Percentiles rank a stretch among this genome's conserved stretches.
Conservation (phyloP, 495 filamentous ascomycete species). For the Pyronema omphalodes region DNA sequence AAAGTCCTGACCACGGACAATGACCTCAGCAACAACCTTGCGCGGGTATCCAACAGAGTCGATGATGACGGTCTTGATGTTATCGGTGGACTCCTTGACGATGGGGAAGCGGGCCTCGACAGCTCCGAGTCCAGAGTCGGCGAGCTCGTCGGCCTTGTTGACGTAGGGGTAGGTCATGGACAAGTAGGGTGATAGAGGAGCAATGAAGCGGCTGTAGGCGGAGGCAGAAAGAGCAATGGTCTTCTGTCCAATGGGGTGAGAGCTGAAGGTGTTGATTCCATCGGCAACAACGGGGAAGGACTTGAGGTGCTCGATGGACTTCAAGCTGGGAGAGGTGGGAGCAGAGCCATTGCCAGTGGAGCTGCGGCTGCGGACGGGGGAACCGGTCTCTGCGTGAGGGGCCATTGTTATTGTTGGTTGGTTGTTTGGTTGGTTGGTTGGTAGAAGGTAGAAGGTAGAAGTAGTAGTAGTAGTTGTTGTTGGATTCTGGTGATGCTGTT, state of each 20-base stretch:
- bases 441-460: no score
- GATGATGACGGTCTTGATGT: slow-evolving; percentile 49
- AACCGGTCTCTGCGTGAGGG: slow-evolving; percentile 7
- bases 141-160: slow-evolving; percentile 59
- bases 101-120: slow-evolving; percentile 68
- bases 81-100: slow-evolving; percentile 70
- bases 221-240: slow-evolving; percentile 52
- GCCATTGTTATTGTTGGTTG: background rate
- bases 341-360: slow-evolving; percentile 4
- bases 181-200: slow-evolving; percentile 59
- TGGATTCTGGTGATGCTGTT: no score
- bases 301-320: slow-evolving; percentile 47
- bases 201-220: slow-evolving; percentile 42
- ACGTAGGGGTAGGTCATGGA: slow-evolving; percentile 65
- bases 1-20: slow-evolving; percentile 13
- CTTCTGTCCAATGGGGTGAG: slow-evolving; percentile 61
- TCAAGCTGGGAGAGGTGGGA: slow-evolving; percentile 5
- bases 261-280: slow-evolving; percentile 55
- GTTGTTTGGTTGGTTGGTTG: no score
- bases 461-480: no score
- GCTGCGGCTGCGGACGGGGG: background rate
- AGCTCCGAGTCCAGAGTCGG: slow-evolving; percentile 50
- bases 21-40: slow-evolving; percentile 30
- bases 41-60: slow-evolving; percentile 46
- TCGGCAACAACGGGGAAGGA: slow-evolving; percentile 76